phyloP scores from a whole-genome alignment of 2,329 filamentous ascomycete genomes.

The Nemania bipapillata region DNA sequence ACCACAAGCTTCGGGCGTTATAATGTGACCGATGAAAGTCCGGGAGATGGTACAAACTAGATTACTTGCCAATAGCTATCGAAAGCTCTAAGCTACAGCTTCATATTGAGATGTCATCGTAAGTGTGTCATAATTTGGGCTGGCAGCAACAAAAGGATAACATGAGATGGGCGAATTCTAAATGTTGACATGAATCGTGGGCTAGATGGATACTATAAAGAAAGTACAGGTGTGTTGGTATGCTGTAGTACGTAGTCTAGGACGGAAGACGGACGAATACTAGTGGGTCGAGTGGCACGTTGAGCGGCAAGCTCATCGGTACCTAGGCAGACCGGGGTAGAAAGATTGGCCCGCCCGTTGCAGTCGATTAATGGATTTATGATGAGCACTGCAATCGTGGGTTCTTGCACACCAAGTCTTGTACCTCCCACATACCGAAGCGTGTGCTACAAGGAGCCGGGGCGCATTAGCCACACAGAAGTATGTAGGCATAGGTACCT shows the following conservation, averaged over 20 bases:
- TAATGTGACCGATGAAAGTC: slow-evolving; percentile 18
- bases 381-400: no score
- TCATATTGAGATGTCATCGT: slow-evolving; percentile 5
- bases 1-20: slow-evolving; percentile 12
- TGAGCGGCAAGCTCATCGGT: slow-evolving; percentile 31
- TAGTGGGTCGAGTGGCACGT: slow-evolving; percentile 25
- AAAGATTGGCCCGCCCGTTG: slow-evolving; percentile 26
- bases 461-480: no score
- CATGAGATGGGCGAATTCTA: not conserved
- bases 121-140: slow-evolving; percentile 15
- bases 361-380: slow-evolving; percentile 1
- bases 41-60: not conserved
- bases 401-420: no score
- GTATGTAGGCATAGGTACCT: not conserved
- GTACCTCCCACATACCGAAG: no score
- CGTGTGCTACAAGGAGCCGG: no score
- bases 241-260: not conserved
- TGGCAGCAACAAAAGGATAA: not conserved
- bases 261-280: not conserved
- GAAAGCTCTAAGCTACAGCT: slow-evolving; percentile 15
- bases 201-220: not conserved
- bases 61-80: not conserved
- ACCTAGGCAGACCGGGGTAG: slow-evolving; percentile 29
- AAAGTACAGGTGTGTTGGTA: not conserved
- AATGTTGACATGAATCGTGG: not conserved